Conservation (phyloP, 306 rosid genomes). For the Corylus avellana region DNA sequence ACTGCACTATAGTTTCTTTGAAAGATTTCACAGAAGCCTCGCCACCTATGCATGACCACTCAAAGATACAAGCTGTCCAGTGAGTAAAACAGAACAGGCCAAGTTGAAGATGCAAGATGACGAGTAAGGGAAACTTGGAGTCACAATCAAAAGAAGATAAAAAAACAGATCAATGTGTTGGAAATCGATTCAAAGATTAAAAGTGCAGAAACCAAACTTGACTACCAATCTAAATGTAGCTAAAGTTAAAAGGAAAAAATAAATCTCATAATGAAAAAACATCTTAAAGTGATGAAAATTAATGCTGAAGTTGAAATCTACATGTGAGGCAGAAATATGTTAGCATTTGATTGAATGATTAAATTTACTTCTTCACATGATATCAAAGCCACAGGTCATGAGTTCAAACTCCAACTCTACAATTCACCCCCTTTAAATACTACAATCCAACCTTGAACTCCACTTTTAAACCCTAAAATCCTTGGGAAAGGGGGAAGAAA, state of each 20-base stretch:
- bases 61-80: background rate
- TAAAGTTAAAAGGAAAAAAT: background rate
- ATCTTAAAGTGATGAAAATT: background rate
- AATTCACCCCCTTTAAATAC: too few species aligned
- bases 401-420: too few species aligned
- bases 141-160: background rate
- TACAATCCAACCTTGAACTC: background rate
- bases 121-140: background rate
- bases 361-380: too few species aligned
- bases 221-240: background rate
- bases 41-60: background rate
- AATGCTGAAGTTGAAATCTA: background rate
- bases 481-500: background rate
- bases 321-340: background rate
- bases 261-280: background rate
- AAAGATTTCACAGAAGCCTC: background rate
- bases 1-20: background rate
- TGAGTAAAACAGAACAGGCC: background rate
- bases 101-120: background rate
- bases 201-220: background rate
- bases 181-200: background rate
- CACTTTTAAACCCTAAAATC: background rate
- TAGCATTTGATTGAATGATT: too few species aligned
- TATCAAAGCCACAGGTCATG: too few species aligned
- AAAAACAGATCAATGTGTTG: background rate